phyloP scores from a whole-genome alignment of 2,329 filamentous ascomycete species.

The Chaetomium sp. region DNA sequence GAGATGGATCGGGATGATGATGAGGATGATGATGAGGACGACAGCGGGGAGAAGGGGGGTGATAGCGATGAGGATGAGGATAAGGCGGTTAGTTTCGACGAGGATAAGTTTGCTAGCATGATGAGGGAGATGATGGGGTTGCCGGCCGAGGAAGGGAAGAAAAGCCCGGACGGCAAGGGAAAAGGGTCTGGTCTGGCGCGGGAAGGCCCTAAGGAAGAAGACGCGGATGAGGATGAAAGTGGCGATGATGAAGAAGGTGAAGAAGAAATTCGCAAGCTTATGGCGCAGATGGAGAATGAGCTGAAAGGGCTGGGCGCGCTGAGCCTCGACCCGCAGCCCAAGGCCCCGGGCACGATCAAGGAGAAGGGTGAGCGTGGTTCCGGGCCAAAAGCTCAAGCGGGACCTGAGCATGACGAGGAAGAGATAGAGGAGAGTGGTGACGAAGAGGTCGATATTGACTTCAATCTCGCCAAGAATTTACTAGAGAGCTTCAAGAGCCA shows the following conservation, averaged over 20 bases:
- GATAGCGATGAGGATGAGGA: slow-evolving; percentile 59
- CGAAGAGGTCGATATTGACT: slow-evolving; percentile 68
- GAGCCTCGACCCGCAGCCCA: slow-evolving; percentile 39
- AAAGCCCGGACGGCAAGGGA: slow-evolving; percentile 1
- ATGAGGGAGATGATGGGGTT: slow-evolving; percentile 90
- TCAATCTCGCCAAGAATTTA: slow-evolving; percentile 83
- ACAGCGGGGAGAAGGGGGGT: slow-evolving; percentile 36
- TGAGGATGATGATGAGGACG: slow-evolving; percentile 33
- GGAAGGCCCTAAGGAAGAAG: slow-evolving; percentile 38
- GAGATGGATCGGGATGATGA: slow-evolving; percentile 63
- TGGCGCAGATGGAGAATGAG: slow-evolving; percentile 66
- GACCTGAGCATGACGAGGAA: slow-evolving; percentile 18
- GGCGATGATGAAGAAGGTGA: background rate
- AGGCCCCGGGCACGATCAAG: slow-evolving; percentile 24
- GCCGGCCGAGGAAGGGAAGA: slow-evolving; percentile 27
- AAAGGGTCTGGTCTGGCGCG: slow-evolving; percentile 9
- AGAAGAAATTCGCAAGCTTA: slow-evolving; percentile 58
- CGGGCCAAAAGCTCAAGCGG: slow-evolving; percentile 11
- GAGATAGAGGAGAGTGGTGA: slow-evolving; percentile 35
- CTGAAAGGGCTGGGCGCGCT: slow-evolving; percentile 63
- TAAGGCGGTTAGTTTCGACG: slow-evolving; percentile 72
- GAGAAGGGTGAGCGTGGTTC: slow-evolving; percentile 19
- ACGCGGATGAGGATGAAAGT: slow-evolving; percentile 41
- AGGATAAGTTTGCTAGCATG: slow-evolving; percentile 76
- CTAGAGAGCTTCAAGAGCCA: slow-evolving; percentile 91